Percentiles rank a stretch among this genome's conserved stretches.
Conservation (phyloP, 2,329 filamentous ascomycete genomes). For the Neonectria magnoliae region DNA sequence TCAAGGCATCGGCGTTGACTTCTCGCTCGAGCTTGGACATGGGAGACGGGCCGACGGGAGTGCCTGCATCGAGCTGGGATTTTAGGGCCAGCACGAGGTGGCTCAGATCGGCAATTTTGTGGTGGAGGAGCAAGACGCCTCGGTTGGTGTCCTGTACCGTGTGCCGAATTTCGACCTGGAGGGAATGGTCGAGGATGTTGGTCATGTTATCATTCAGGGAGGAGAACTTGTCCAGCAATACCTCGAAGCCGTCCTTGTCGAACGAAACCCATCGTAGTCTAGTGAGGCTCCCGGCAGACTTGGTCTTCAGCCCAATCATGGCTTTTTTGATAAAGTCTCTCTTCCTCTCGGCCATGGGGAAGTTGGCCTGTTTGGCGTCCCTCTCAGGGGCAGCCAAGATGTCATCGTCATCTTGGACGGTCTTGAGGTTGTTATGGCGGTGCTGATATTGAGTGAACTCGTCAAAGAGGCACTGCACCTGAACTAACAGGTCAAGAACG, state of each 20-base stretch:
- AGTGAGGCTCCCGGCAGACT: conserved; percentile 47
- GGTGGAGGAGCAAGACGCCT: conserved; percentile 58
- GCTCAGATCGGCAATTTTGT: conserved; percentile 56
- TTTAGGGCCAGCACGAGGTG: conserved; percentile 58
- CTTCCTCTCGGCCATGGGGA: conserved; percentile 54
- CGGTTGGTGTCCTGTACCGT: conserved; percentile 60
- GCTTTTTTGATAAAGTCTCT: conserved; percentile 56
- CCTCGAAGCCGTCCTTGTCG: conserved; percentile 58
- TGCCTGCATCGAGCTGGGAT: conserved; percentile 51
- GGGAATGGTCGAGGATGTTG: conserved; percentile 56
- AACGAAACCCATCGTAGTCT: conserved; percentile 58
- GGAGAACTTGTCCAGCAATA: conserved; percentile 55
- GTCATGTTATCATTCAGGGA: conserved; percentile 60
- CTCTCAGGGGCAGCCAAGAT: conserved; percentile 52
- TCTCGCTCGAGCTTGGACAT: conserved; percentile 49
- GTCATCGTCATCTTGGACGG: conserved; percentile 47
- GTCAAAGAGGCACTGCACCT: conserved; percentile 58
- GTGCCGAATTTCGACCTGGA: conserved; percentile 59
- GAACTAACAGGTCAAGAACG: conserved; percentile 59
- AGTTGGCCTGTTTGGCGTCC: conserved; percentile 56
- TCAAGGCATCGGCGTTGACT: conserved; percentile 52
- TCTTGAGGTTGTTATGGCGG: conserved; percentile 50
- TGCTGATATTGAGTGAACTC: conserved; percentile 57
- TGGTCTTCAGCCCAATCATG: conserved; percentile 52
- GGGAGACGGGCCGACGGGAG: conserved; percentile 37